Base-by-base conservation (phyloP, 2,329 filamentous ascomycete species). In the Bipolaris victoriae region DNA sequence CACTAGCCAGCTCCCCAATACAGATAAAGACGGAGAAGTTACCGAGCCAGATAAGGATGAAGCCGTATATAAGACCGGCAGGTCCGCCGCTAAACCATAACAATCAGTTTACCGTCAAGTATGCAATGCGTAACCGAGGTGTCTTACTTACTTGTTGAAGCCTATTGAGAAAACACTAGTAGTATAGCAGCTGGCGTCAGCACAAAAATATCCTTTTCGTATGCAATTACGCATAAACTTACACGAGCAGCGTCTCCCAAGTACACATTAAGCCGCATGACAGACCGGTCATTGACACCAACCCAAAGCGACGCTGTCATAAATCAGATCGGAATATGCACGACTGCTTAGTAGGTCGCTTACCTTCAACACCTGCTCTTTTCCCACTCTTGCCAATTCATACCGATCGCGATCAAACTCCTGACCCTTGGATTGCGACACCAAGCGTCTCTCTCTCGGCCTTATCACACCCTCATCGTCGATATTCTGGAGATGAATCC, bases 211-310 rank as follows among this genome's bases (percentile, higher is more conserved):
- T 13, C 15, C 11, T 22, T 9, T 13, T 52, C 4, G 16, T 26
- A 11, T 40, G 10, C 7, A 16, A 20, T 29, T 6, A 31, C 10
- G 6, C 7, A 13, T 7, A 57, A 29, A 4, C 73, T 63, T 66
- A 76, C 74, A 76, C 69, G 35, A 77, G 60, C 35, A 75, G 60
- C 40, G 70, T 75, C 51, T 77, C 74, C 74, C 74, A 77, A 33
- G 74, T 76, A 26, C 72, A 72, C 72, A 77, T 75, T 46, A 77
- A 61, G 22, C 70, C 71, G 36, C 73, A 76, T 5, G 73, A 73
- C 20, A 77, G 64, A 26, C 74, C 74, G 5, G 73, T 73, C 69
- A 76, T 76, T 26, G 68, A 71, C 45, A 76, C 68, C 51, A 77
- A 49, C 15, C 73, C 73, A 37, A 77, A 77, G 43, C 72, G 72